Evolutionary conservation across 1,139 yeast species (phyloP).

Genomic region (Geotrichum cucujoidarum): DNA sequence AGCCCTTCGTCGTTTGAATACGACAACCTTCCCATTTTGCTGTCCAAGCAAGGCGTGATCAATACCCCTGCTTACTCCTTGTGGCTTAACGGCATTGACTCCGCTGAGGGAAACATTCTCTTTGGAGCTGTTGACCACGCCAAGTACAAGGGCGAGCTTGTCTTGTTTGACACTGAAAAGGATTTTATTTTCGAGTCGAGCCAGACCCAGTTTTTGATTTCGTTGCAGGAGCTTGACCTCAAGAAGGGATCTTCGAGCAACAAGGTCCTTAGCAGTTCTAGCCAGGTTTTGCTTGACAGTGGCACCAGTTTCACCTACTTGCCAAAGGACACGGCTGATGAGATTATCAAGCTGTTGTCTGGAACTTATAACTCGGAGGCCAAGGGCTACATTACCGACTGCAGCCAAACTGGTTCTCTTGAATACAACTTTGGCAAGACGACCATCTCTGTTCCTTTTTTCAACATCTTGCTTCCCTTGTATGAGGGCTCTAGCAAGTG

Average conservation of each 20-base stretch:
- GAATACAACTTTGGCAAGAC: conserved; percentile 42
- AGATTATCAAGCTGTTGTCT: background rate
- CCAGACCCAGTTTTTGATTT: conserved; percentile 2
- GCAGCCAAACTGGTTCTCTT: conserved; percentile 21
- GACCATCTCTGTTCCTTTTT: conserved; percentile 37
- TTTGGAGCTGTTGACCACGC: conserved; percentile 54
- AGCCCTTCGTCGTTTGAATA: conserved; percentile 1
- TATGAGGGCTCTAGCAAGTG: too few species aligned
- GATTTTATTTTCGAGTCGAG: background rate
- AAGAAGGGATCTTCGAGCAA: background rate
- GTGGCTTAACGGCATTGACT: conserved; percentile 40
- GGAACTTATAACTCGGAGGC: background rate
- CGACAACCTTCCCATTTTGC: conserved; percentile 41
- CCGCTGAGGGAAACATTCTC: conserved; percentile 42
- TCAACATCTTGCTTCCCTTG: conserved; percentile 8
- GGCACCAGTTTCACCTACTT: conserved; percentile 16
- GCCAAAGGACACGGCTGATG: conserved; percentile 5
- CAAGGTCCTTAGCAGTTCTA: background rate
- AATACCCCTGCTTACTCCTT: conserved; percentile 45
- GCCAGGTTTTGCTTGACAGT: conserved; percentile 11
- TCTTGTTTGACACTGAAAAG: background rate
- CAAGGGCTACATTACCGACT: background rate
- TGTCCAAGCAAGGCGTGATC: conserved; percentile 44
- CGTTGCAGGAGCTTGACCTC: background rate
- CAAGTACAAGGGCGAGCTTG: conserved; percentile 41